Evolutionary conservation across 345 rosid species (phyloP).

Genomic region (Trapa bicornis): DNA sequence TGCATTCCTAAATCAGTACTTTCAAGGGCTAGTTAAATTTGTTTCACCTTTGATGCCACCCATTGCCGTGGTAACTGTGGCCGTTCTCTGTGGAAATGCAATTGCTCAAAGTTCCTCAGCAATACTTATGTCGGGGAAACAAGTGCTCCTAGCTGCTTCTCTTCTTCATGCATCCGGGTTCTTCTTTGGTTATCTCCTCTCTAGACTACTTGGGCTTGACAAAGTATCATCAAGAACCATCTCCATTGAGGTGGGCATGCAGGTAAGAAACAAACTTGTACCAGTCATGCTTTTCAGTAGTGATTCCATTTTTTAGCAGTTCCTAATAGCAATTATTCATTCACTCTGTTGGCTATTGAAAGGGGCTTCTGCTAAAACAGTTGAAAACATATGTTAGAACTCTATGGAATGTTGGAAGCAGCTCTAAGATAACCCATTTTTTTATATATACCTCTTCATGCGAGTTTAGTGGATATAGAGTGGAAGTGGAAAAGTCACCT

Average conservation of each 20-base stretch:
- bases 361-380: not conserved
- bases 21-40: conserved; percentile 49
- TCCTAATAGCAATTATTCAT: not conserved
- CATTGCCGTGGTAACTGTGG: conserved; percentile 73
- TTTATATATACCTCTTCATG: not conserved
- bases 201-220: conserved; percentile 50
- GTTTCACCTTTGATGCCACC: conserved; percentile 80
- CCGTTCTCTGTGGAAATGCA: conserved; percentile 67
- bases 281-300: not conserved
- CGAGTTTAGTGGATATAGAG: not conserved
- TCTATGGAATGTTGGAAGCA: not conserved
- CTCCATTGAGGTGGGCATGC: conserved; percentile 95
- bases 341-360: not conserved
- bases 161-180: conserved; percentile 81
- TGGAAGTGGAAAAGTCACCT: not conserved
- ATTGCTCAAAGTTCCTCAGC: conserved; percentile 64
- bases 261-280: conserved; percentile 23
- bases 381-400: not conserved
- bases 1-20: conserved; percentile 73
- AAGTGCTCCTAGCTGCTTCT: conserved; percentile 48
- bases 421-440: not conserved
- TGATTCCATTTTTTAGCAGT: not conserved
- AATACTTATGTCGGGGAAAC: conserved; percentile 60
- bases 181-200: conserved; percentile 69
- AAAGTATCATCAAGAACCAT: conserved; percentile 55